Evolutionary conservation across 2,329 filamentous ascomycete genomes (phyloP).

Genomic region (Neoascochyta sp.): DNA sequence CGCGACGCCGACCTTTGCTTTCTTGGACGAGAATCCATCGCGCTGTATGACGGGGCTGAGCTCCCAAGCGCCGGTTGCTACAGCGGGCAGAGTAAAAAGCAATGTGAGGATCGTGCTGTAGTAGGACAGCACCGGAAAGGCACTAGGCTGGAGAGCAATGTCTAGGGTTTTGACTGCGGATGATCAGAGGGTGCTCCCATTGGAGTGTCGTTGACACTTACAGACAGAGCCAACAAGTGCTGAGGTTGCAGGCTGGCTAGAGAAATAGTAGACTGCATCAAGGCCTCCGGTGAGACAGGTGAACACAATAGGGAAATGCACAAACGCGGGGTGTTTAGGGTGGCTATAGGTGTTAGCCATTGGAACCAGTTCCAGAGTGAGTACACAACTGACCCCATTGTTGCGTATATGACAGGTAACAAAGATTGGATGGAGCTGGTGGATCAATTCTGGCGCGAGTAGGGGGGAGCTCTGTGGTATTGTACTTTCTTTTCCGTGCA

Average conservation of each 20-base stretch:
- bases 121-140: slow-evolving; percentile 43
- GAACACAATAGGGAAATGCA: slow-evolving; percentile 50
- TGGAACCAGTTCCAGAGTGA: no score
- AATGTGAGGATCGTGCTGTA: slow-evolving; percentile 44
- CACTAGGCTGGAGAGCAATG: slow-evolving; percentile 21
- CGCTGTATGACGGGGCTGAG: slow-evolving; percentile 42
- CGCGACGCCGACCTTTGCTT: slow-evolving; percentile 41
- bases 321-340: slow-evolving; percentile 45
- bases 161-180: slow-evolving; percentile 25
- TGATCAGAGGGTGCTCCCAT: slow-evolving; percentile 1
- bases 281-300: slow-evolving; percentile 42
- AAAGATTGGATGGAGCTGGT: no score
- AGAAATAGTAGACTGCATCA: slow-evolving; percentile 39
- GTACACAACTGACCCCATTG: no score
- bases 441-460: no score
- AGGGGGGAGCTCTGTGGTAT: no score
- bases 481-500: no score
- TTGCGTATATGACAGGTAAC: not conserved
- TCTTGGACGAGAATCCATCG: slow-evolving; percentile 43
- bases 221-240: slow-evolving; percentile 30
- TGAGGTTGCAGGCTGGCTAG: slow-evolving; percentile 32
- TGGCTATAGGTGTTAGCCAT: no score
- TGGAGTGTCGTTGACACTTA: slow-evolving; percentile 3
- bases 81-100: slow-evolving; percentile 30
- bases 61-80: slow-evolving; percentile 35